A percentile compares a stretch with the other conserved stretches of the same genome.
phyloP scores from a whole-genome alignment of 2,329 filamentous ascomycete genomes.

The Clonostachys chloroleuca region DNA sequence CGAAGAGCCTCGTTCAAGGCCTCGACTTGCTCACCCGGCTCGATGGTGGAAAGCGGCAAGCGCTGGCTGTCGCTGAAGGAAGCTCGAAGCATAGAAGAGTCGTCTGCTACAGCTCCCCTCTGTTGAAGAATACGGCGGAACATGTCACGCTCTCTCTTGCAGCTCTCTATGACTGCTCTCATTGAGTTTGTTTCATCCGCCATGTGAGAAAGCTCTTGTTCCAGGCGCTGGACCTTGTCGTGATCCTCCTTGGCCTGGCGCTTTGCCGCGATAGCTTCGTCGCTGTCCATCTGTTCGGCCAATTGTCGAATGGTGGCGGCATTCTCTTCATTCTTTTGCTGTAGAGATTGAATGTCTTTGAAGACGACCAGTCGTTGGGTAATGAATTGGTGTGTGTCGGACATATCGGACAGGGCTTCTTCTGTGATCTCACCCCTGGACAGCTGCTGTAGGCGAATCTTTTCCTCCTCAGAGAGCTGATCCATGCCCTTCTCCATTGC shows the following conservation, averaged over 20 bases:
- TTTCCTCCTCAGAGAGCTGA: conserved; percentile 67
- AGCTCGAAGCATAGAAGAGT: conserved; percentile 66
- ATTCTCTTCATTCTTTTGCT: conserved; percentile 83
- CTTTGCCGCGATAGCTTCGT: conserved; percentile 70
- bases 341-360: conserved; percentile 78
- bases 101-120: conserved; percentile 53
- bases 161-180: conserved; percentile 81
- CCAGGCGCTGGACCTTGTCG: conserved; percentile 68
- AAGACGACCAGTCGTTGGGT: conserved; percentile 87
- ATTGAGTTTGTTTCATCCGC: conserved; percentile 83
- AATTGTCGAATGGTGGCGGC: conserved; percentile 79
- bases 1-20: conserved; percentile 73
- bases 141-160: conserved; percentile 94
- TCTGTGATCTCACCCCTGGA: conserved; percentile 72
- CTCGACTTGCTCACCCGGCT: conserved; percentile 50
- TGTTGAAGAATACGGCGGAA: conserved; percentile 92
- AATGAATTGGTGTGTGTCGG: conserved; percentile 84
- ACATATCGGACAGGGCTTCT: conserved; percentile 67
- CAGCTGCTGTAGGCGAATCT: conserved; percentile 70
- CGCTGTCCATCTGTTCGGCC: conserved; percentile 85
- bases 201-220: conserved; percentile 68
- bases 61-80: conserved; percentile 56
- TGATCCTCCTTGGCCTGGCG: conserved; percentile 59
- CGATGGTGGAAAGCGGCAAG: conserved; percentile 53
- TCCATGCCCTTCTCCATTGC: conserved; percentile 75